These are phyloP conservation scores for Phlyctochytrium bullatum DNA, from an alignment of 192 early-diverging fungal species.

Conservation along the genomic window DNA sequence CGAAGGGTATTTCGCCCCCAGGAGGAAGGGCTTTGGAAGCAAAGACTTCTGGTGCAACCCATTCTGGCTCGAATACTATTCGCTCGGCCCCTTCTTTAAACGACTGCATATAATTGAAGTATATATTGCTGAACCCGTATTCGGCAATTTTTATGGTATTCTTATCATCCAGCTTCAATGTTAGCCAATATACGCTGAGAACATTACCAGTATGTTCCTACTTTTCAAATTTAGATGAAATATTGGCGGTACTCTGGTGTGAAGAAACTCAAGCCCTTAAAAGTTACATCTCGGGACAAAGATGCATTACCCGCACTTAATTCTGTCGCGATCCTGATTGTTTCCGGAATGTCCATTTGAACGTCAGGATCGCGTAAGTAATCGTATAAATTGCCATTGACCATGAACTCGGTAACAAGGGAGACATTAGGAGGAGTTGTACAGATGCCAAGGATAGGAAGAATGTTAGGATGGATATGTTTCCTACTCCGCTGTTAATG, in stretches of 20 bases:
- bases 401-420: constrained; percentile 35
- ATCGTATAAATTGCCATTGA: constrained; percentile 20
- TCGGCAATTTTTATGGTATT: not conserved
- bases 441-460: constrained; percentile 35
- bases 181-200: not conserved
- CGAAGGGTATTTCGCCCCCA: not conserved
- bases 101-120: not conserved
- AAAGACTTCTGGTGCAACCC: not conserved
- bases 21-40: not conserved
- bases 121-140: not conserved
- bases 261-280: constrained; percentile 38
- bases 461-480: constrained; percentile 32
- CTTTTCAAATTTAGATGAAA: constrained; percentile 42
- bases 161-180: not conserved
- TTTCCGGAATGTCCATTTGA: constrained; percentile 38
- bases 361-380: constrained; percentile 37
- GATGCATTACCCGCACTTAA: constrained; percentile 11
- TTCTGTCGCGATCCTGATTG: constrained; percentile 7
- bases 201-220: constrained; percentile 41
- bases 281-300: not conserved
- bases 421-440: constrained; percentile 35
- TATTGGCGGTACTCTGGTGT: constrained; percentile 37
- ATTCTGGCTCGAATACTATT: not conserved
- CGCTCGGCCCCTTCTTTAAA: not conserved
- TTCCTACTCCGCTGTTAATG: constrained; percentile 28